phyloP scores from a whole-genome alignment of 805 yeast genomes.

The Wickerhamiella galacta region DNA sequence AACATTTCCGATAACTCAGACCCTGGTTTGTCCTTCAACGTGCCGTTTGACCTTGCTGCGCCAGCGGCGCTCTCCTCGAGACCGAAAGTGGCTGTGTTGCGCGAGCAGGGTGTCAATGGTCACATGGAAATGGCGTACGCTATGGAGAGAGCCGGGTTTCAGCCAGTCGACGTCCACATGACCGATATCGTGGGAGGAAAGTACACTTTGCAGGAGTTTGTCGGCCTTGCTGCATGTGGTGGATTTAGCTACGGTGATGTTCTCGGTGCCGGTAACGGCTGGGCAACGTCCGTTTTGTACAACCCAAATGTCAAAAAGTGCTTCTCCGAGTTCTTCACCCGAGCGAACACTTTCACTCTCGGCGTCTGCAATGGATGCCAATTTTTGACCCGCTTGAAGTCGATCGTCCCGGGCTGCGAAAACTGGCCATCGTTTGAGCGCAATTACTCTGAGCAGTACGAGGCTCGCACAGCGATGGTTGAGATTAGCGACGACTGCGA shows the following conservation, averaged over 20 bases:
- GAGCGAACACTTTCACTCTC: constrained; percentile 85
- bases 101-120: constrained; percentile 98
- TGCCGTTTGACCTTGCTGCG: constrained; percentile 42
- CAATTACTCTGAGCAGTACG: constrained; percentile 85
- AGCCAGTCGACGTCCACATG: constrained; percentile 92
- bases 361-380: constrained; percentile 99
- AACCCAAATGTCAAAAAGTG: constrained; percentile 60
- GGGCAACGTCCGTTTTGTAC: constrained; percentile 93
- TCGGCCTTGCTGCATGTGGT: constrained; percentile 95
- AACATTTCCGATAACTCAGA: constrained; percentile 62
- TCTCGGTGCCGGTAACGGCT: constrained; percentile 95
- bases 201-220: constrained; percentile 51
- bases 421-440: constrained; percentile 93
- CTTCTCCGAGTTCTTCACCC: constrained; percentile 66
- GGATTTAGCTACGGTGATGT: constrained; percentile 99
- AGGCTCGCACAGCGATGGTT: constrained; percentile 83
- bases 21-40: constrained; percentile 75
- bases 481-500: constrained; percentile 34
- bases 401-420: constrained; percentile 81
- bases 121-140: constrained; percentile 98
- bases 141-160: constrained; percentile 88
- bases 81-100: constrained; percentile 87
- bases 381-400: constrained; percentile 73
- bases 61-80: constrained; percentile 19
- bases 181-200: constrained; percentile 67